Base-by-base conservation (phyloP, 1,284 basidiomycete species). In the Exobasidium cylindrosporum region DNA sequence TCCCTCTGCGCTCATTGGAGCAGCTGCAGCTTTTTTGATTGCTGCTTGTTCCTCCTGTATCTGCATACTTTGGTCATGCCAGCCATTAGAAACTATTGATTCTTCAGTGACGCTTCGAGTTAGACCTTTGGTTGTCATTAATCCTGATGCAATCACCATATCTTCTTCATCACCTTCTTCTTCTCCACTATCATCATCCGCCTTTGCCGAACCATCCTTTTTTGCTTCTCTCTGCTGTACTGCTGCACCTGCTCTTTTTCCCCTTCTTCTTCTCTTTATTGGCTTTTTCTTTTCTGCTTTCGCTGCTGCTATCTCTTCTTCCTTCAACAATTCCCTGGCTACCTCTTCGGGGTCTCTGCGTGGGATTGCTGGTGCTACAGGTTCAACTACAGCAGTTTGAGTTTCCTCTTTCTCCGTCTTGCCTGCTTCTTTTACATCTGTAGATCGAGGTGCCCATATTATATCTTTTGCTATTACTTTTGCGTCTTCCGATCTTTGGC, bases 401-500 rank as follows among this genome's bases (percentile, higher is more conserved):
- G 46, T 29, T 44, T 59, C 54, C 17, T 21, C 49, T 23, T 14
- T 35, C 21, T 46, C 31, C 23, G 26, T 54, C 40, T 54, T 55
- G 2, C 26, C 58, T 21, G 49, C 32, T 13, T 44, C 29, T 46
- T 56, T 3, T 44, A 24, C 32, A 54, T 54, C 11, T 31, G 31
- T 24, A 28, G 10, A 13, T 3, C 31, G 31, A 23, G 69, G 68
- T 11, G 67, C 65, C 67, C 67, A 73, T 21, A 68, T 59, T n/a
- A 74, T 69, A 21, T 68, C 64, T 60, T 71, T 67, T n/a, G 70
- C 70, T 40, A 73, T 71, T 43, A 58, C 58, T 4, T 64, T 63
- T 14, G 68, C 69, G 23, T 65, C 62, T 23, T 59, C 58, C 29
- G 70, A 65, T 7, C 59, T 55, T 13, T 58, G 58, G 7, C 59